These are phyloP conservation scores for Carallia pectinifolia DNA, from an alignment of 345 rosid species.

Conservation along the genomic window DNA sequence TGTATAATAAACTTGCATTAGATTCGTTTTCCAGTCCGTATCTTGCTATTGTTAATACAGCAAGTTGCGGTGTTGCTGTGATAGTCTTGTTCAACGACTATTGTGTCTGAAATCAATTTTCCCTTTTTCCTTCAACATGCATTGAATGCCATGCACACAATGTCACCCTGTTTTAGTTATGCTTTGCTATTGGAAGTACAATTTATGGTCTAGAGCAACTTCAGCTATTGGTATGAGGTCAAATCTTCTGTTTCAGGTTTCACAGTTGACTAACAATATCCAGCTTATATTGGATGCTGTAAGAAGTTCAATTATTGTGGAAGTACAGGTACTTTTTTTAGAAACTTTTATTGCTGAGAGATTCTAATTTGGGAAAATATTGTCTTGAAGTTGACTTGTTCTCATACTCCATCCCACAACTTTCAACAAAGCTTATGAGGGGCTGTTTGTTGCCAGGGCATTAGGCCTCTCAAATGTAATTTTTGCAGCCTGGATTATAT, in stretches of 20 bases:
- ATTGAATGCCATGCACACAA: too few relatives aligned
- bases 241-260: slow-evolving; percentile 45
- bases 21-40: too few relatives aligned
- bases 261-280: slow-evolving; percentile 55
- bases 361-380: background rate
- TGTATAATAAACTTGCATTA: too few relatives aligned
- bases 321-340: slow-evolving; percentile 66
- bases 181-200: too few relatives aligned
- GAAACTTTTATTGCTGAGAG: background rate
- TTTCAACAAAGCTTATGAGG: background rate
- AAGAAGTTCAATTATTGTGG: slow-evolving; percentile 57
- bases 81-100: too few relatives aligned
- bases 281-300: slow-evolving; percentile 66
- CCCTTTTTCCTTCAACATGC: too few relatives aligned
- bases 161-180: too few relatives aligned
- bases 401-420: background rate
- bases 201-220: too few relatives aligned
- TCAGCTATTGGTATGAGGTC: background rate
- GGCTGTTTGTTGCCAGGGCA: background rate
- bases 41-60: too few relatives aligned
- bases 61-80: too few relatives aligned
- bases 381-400: background rate
- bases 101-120: too few relatives aligned
- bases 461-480: background rate
- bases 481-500: background rate